These are phyloP conservation scores for Pholiota adiposa DNA, from an alignment of 1,284 basidiomycete species.

Conservation along the genomic window DNA sequence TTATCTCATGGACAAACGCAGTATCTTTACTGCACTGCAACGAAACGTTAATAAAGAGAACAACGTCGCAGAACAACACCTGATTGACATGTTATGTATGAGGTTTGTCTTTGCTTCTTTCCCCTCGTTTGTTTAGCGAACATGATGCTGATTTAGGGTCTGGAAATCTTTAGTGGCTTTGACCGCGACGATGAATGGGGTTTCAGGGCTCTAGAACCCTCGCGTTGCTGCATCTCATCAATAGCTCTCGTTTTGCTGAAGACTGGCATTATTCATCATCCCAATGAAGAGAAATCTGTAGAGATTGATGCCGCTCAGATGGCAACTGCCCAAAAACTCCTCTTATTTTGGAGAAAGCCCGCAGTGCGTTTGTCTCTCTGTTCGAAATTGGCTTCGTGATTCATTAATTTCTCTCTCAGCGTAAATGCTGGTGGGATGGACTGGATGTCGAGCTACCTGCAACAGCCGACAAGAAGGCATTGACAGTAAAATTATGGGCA, in stretches of 20 bases:
- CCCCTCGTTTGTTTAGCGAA: conserved; percentile 3
- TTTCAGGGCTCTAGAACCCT: conserved; percentile 93
- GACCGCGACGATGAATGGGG: conserved; percentile 97
- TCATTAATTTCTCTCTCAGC: conserved; percentile 45
- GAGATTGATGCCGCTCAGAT: conserved; percentile 92
- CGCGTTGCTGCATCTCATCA: conserved; percentile 95
- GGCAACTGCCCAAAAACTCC: conserved; percentile 95
- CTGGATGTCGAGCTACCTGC: conserved; percentile 85
- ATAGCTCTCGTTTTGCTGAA: conserved; percentile 98
- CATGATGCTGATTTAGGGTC: conserved; percentile 15
- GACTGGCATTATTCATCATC: conserved; percentile 88
- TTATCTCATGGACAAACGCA: conserved; percentile 86
- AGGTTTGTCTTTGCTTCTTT: conserved; percentile 55
- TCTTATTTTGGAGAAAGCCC: conserved; percentile 99
- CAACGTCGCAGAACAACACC: conserved; percentile 97
- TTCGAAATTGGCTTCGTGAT: conserved; percentile 6
- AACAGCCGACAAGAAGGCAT: conserved; percentile 50
- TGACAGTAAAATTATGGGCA: conserved; percentile 90
- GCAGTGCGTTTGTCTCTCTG: conserved; percentile 58
- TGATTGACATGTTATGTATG: conserved; percentile 99
- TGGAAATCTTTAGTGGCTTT: conserved; percentile 77
- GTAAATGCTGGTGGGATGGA: conserved; percentile 99
- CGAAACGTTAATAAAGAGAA: conserved; percentile 99
- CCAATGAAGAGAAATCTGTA: conserved; percentile 67
- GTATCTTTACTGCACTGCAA: conserved; percentile 97